A percentile compares a stretch with the other conserved stretches of the same genome.
phyloP scores from a whole-genome alignment of 2,329 filamentous ascomycete species.

The Shiraia bambusicola region DNA sequence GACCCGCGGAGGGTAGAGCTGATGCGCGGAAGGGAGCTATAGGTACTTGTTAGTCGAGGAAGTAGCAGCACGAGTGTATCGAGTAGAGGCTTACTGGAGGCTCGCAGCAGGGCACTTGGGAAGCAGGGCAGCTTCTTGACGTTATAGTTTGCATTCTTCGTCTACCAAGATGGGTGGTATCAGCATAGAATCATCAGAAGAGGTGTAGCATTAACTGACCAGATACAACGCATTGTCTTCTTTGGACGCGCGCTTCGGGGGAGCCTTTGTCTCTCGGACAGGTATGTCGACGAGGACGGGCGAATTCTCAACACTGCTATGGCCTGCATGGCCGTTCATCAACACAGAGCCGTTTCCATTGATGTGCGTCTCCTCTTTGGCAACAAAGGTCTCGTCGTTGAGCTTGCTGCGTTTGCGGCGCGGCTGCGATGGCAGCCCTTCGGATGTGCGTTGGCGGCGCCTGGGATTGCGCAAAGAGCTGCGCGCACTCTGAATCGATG shows the following conservation, averaged over 20 bases:
- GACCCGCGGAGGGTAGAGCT: slow-evolving; percentile 62
- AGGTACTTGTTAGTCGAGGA: slow-evolving; percentile 17
- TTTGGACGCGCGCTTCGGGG: slow-evolving; percentile 59
- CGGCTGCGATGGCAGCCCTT: slow-evolving; percentile 46
- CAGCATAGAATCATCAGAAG: slow-evolving; percentile 4
- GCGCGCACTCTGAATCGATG: slow-evolving; percentile 39
- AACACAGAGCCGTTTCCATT: slow-evolving; percentile 37
- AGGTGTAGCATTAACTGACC: slow-evolving; percentile 50
- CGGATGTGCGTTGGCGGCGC: slow-evolving; percentile 49
- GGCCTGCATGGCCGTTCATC: slow-evolving; percentile 37
- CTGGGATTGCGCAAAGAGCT: slow-evolving; percentile 48
- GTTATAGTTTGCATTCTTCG: slow-evolving; percentile 79
- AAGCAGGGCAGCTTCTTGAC: slow-evolving; percentile 82
- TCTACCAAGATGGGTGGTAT: slow-evolving; percentile 51
- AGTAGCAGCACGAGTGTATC: not conserved
- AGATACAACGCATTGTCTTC: slow-evolving; percentile 68
- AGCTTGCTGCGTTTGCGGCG: slow-evolving; percentile 53
- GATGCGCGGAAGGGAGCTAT: slow-evolving; percentile 43
- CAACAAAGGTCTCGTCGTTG: slow-evolving; percentile 44
- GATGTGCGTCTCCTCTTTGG: slow-evolving; percentile 25
- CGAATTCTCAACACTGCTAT: slow-evolving; percentile 31
- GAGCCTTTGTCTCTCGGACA: slow-evolving; percentile 44
- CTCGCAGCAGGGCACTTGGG: slow-evolving; percentile 72
- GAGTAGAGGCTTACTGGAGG: slow-evolving; percentile 59
- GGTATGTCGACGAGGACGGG: slow-evolving; percentile 42